Evolutionary conservation across 2,329 filamentous ascomycete genomes (phyloP), one percentile per base, ranked within the genome.

Genomic region (Trichoderma hamatum): DNA sequence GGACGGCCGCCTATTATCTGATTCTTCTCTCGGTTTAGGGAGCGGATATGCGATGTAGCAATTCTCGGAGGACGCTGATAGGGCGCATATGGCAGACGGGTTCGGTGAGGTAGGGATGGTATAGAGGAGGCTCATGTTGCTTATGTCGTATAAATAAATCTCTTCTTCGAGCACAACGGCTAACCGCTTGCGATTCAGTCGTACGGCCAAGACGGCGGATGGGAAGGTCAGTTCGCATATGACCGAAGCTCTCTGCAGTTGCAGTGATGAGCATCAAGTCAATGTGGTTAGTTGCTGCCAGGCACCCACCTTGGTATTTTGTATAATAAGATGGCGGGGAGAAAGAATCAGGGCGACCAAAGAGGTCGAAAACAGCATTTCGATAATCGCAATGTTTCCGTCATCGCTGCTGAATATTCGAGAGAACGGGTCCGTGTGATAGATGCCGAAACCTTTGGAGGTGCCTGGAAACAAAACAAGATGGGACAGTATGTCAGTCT

Each of bases 201-300:
- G 92, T 70, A 99, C 93, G 24, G 95, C 94, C 51, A 98, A 88
- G 13, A 99, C 94, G 61, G 94, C 94, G n/a, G 94, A 97, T 14
- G 95, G 95, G 75, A 99, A 99, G 3, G 95, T 98, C 77, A 99
- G 92, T 80, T 99, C 96, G 87, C 96, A 99, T 79, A 99, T 98
- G 70, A 96, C 92, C 52, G 95, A 90, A 2, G 86, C 86, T 73
- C 88, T 84, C 86, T 90, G 71, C 58, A 43, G 11, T 52, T 36
- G 51, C 51, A 58, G 49, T 30, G 24, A 55, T 58, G 58, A 46
- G 68, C 26, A 69, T 59, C 58, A 68, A 26, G 67, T 34, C 58
- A 39, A 63, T 58, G 28, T 21, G 11, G 52, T 49, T 54, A 59
- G 34, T 54, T 49, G 32, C 16, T 10, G 46, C 34, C 26, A 36